Evolutionary conservation across 768 basidiomycete species (phyloP), one percentile per base, ranked within the genome.

Genomic region (Macrolepiota albuminosa): DNA sequence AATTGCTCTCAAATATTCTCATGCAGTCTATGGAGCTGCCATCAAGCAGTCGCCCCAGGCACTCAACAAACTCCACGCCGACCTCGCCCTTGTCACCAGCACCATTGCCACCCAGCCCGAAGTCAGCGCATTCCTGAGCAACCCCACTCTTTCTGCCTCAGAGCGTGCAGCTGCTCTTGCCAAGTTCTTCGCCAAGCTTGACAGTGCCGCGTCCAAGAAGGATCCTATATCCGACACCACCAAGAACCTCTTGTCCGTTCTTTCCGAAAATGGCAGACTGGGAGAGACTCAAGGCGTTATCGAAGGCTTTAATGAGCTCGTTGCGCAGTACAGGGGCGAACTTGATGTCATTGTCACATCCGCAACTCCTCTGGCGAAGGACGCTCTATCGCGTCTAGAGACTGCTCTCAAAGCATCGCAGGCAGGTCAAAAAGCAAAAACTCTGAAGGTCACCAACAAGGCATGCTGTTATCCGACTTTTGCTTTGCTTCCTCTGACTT

Each of bases 211-310:
- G 24, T 68, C 77, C 46, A 91, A 84, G 82, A 92, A 90, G 79
- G 88, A 87, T 59, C 73, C 83, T n/a, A 73, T 89, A 53, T 89
- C 89, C 51, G 90, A 93, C 59, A 82, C 94, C 73, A 94, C 95
- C 68, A 91, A 89, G 83, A 96, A 98, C 78, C 83, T 99, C 66
- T 86, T 99, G 71, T 72, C 74, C 40, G 87, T 98, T 66, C 84
- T 99, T 61, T 89, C 91, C 61, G 91, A 96, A 75, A 99, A 99
- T 73, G 95, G 95, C 60, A 83, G 97, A 64, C 81, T 98, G 62
- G 82, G 78, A 63, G 91, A 96, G 80, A 86, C 91, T 18, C 78
- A 84, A 66, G 88, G 87, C 61, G 93, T 96, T 64, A 91, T 98
- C 68, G 85, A 89, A 70, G 93, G 91, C 61, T 98, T 98, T 79